Conservation (phyloP, 225 moss, liverwort and hornwort species). For the Physcomitrium patens region DNA sequence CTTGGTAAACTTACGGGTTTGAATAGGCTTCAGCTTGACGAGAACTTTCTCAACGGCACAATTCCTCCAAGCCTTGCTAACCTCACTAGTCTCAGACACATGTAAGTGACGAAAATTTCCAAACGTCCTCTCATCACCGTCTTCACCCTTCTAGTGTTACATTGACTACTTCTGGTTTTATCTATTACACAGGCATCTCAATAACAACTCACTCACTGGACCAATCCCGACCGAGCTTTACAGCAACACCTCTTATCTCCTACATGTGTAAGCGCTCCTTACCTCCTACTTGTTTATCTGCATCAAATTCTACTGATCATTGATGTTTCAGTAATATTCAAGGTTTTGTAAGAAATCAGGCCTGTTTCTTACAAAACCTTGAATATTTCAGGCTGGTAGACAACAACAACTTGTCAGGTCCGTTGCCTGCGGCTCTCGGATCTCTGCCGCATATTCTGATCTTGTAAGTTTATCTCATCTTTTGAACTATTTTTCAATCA, state of each 20-base stretch:
- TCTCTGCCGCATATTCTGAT: neutral
- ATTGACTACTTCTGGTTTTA: neutral
- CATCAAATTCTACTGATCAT: neutral
- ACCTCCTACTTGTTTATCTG: neutral
- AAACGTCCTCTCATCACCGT: neutral
- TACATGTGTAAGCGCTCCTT: constrained; percentile 48
- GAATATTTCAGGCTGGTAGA: constrained; percentile 25
- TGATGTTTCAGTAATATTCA: too few relatives aligned
- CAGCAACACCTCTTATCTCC: neutral
- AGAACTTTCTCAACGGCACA: constrained; percentile 17
- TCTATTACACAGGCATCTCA: constrained; percentile 49
- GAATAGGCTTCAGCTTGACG: constrained; percentile 25
- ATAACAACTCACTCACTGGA: constrained; percentile 56
- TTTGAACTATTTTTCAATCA: neutral
- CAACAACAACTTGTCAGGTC: constrained; percentile 27
- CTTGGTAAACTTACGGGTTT: constrained; percentile 5
- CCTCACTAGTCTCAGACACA: constrained; percentile 5
- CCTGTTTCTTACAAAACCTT: neutral
- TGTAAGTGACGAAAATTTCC: constrained; percentile 1
- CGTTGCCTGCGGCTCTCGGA: constrained; percentile 18
- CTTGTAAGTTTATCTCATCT: constrained; percentile 8
- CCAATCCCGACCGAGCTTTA: constrained; percentile 40
- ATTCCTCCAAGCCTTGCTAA: constrained; percentile 14
- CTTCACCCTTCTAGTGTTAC: neutral
- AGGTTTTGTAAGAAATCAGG: too few relatives aligned